Evolutionary conservation across 768 basidiomycete species (phyloP), one percentile per base, ranked within the genome.

Genomic region (Botryobasidium botryosum): DNA sequence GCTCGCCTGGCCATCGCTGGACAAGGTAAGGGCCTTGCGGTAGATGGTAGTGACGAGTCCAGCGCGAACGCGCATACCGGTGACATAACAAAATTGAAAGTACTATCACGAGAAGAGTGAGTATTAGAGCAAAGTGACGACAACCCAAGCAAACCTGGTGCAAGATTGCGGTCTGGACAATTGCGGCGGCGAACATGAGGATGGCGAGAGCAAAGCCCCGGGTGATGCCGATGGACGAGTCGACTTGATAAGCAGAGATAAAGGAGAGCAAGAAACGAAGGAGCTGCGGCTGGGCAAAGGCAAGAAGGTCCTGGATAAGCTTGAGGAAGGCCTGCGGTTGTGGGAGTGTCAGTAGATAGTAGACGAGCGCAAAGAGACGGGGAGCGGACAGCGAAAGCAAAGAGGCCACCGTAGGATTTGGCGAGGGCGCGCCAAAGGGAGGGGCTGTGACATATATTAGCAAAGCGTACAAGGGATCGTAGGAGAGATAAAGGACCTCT

Each of bases 21-120:
- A 85, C 6, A 97, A 70, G 3, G 85, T 69, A 18, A 97, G 66
- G 0, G 87, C 72, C 58, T 96, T 94, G 40, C 75, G 64, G 64
- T 92, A 96, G 42, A 94, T 86, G 3, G 69, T 72, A 1, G 77
- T 77, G 12, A 96, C 75, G 18, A 97, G 70, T 0, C 90, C 91
- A 0, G 85, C 80, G 24, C 88, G 77, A 35, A 94, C 72, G n/a
- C 91, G 77, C 90, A 92, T 92, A 6, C 86, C 86, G 7, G 81
- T 83, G 55, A 81, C 75, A 56, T 72, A 83, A 38, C 77, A 77
- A 2, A 71, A 67, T 62, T 91, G 82, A 60, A 92, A 91, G 59
- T 91, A 92, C 77, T 84, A 50, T 21, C 28, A 47, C 29, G 38
- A n/a, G 25, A 32, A 6, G 40, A 37, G 32, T 49, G 13, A 42